These are phyloP conservation scores for Bromus sterilis DNA, from an alignment of 176 grass and related monocot genomes.

Conservation along the genomic window DNA sequence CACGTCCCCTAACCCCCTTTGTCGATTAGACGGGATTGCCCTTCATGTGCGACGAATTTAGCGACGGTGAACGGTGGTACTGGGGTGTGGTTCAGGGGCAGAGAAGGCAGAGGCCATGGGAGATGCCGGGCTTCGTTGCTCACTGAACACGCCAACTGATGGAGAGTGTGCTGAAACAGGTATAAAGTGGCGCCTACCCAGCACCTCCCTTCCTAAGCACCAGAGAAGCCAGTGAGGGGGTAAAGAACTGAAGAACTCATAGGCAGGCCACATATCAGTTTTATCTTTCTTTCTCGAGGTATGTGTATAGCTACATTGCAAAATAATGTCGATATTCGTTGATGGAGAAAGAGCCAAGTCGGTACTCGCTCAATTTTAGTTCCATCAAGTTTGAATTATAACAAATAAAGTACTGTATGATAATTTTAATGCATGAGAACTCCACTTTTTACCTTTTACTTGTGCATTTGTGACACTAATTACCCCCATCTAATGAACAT, in stretches of 20 bases:
- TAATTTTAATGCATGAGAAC: neutral
- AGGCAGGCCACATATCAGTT: neutral
- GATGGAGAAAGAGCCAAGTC: no score
- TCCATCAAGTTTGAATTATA: neutral
- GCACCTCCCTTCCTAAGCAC: neutral
- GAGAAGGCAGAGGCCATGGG: constrained; percentile 11
- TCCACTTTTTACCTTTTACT: no score
- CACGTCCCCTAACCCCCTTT: neutral
- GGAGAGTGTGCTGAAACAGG: neutral
- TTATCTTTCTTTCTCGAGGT: neutral
- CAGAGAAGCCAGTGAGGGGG: neutral
- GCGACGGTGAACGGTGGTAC: neutral
- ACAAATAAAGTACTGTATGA: no score
- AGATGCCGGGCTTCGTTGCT: neutral
- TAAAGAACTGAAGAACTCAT: neutral
- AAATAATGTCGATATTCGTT: neutral
- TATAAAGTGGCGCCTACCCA: constrained; percentile 1
- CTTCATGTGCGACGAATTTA: neutral
- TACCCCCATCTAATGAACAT: no score
- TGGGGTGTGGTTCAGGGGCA: neutral
- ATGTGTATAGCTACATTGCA: neutral
- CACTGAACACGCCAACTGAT: neutral
- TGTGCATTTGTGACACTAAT: no score
- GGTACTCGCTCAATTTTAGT: neutral
- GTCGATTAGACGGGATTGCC: neutral